Evolutionary conservation across 352 stramenopile species (phyloP).

Genomic region (Ophiocytium majus): DNA sequence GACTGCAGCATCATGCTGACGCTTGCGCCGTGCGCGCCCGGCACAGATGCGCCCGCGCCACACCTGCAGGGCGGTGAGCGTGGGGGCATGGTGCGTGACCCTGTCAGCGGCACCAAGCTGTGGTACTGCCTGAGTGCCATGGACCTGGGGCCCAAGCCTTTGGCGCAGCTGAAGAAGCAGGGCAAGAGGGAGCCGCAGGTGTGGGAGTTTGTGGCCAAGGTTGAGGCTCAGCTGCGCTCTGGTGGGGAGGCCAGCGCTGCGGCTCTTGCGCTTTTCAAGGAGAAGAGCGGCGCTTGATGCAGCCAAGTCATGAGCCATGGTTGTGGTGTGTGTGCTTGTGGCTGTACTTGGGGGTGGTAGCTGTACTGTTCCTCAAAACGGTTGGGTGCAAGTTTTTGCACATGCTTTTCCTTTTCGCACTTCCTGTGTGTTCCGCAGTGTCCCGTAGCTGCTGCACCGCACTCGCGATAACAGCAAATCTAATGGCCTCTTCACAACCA

Average conservation of each 20-base stretch:
- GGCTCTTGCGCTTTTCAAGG: too few relatives aligned
- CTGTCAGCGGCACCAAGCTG: not conserved
- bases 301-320: too few relatives aligned
- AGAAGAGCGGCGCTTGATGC: too few relatives aligned
- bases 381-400: not conserved
- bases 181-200: conserved; percentile 16
- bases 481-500: too few relatives aligned
- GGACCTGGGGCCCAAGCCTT: conserved; percentile 19
- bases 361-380: too few relatives aligned
- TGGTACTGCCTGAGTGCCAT: conserved; percentile 22
- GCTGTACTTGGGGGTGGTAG: not conserved
- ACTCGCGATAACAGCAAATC: too few relatives aligned
- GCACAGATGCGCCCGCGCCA: not conserved
- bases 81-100: not conserved
- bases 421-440: not conserved
- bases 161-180: conserved; percentile 10
- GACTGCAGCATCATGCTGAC: conserved; percentile 39
- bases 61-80: not conserved
- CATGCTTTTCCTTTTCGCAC: not conserved
- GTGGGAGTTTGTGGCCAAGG: conserved; percentile 11
- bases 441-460: too few relatives aligned
- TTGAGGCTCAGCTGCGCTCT: not conserved
- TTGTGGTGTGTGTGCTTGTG: not conserved
- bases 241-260: too few relatives aligned
- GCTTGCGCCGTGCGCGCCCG: not conserved